Conservation (phyloP, 208 protist genomes). For the Trypanosoma platydactyli region DNA sequence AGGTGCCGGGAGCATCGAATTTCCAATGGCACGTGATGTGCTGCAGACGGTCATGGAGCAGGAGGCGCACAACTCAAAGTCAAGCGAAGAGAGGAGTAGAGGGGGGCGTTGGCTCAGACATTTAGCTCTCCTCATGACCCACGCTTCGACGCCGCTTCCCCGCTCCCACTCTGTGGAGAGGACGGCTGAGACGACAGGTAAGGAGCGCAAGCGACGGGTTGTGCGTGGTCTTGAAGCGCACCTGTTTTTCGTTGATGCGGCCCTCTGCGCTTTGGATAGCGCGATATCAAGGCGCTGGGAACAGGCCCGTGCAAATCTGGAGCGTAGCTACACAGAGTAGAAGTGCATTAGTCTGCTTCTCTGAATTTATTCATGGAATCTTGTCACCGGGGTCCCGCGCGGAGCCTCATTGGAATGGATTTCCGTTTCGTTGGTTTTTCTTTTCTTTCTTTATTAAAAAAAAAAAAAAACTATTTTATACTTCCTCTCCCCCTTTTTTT, state of each 20-base stretch:
- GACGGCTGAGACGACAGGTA: neutral
- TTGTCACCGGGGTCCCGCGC: too few species aligned
- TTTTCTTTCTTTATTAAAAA: conserved; percentile 13
- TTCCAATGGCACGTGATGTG: too few species aligned
- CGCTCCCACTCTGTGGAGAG: neutral
- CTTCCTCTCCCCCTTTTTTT: too few species aligned
- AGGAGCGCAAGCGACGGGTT: conserved; percentile 6
- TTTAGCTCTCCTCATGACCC: conserved; percentile 46
- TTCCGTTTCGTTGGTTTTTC: conserved; percentile 7
- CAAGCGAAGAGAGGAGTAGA: neutral
- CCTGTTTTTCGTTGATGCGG: conserved; percentile 24
- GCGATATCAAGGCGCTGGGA: conserved; percentile 31
- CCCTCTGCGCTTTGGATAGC: conserved; percentile 8
- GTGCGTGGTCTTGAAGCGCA: conserved; percentile 22
- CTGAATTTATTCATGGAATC: too few species aligned
- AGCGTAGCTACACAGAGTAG: neutral
- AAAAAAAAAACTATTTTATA: neutral
- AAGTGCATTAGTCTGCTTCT: neutral
- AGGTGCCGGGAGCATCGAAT: too few species aligned
- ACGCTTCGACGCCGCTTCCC: neutral
- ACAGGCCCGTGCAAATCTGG: conserved; percentile 1
- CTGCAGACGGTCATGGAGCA: neutral
- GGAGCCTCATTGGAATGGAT: neutral
- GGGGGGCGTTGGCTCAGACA: conserved; percentile 43
- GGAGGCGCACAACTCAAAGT: neutral